A percentile compares a stretch with the other conserved stretches of the same genome.
phyloP scores from a whole-genome alignment of 306 rosid genomes.

The Neltuma alba region DNA sequence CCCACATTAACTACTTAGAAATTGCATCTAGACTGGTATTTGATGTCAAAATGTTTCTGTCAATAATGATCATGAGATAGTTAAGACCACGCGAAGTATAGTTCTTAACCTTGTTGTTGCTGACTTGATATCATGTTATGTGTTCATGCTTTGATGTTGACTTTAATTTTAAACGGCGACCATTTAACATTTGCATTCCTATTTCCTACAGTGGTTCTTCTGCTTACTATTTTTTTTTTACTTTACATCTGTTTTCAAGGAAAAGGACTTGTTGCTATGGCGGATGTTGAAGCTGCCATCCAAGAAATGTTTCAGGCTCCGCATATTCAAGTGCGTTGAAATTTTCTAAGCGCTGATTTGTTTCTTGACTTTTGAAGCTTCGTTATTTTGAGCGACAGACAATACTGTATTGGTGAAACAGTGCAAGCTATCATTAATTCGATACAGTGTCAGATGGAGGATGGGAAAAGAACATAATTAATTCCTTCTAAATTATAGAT shows the following conservation, averaged over 20 bases:
- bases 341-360: conserved; percentile 5
- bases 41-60: background rate
- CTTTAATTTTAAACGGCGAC: conserved; percentile 23
- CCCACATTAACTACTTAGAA: background rate
- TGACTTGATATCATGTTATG: conserved; percentile 22
- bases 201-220: conserved; percentile 14
- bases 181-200: conserved; percentile 17
- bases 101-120: background rate
- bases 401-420: conserved; percentile 20
- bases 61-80: background rate
- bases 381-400: background rate
- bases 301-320: conserved; percentile 99
- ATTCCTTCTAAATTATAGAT: background rate
- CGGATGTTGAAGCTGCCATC: conserved; percentile 86
- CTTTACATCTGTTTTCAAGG: conserved; percentile 45
- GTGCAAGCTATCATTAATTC: background rate
- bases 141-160: conserved; percentile 25
- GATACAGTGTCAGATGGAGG: background rate
- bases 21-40: conserved; percentile 1
- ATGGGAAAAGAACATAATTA: background rate
- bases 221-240: conserved; percentile 28
- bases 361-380: conserved; percentile 28
- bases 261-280: conserved; percentile 69
- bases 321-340: conserved; percentile 84
- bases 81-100: conserved; percentile 5